Conservation (phyloP, 768 basidiomycete genomes). For the Suillus luteus region DNA sequence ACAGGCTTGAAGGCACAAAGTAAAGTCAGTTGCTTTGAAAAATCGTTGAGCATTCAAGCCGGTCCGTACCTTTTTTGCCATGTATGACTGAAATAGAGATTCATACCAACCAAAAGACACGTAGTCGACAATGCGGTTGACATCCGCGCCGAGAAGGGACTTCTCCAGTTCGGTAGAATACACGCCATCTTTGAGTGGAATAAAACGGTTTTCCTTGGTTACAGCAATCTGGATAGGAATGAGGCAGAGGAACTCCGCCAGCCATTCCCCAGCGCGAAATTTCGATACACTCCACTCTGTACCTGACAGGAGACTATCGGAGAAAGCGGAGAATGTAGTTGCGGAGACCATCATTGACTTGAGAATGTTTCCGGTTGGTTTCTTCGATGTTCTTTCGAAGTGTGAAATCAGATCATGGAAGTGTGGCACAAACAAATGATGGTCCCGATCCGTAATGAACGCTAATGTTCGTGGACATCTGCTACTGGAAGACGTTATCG, state of each 20-base stretch:
- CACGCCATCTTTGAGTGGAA: slow-evolving; percentile 61
- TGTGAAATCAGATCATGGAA: slow-evolving; percentile 46
- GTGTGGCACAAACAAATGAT: slow-evolving; percentile 40
- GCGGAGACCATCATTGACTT: slow-evolving; percentile 39
- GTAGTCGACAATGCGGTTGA: slow-evolving; percentile 54
- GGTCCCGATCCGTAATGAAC: slow-evolving; percentile 45
- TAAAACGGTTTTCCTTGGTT: slow-evolving; percentile 58
- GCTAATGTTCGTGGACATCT: slow-evolving; percentile 38
- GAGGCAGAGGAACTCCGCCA: slow-evolving; percentile 59
- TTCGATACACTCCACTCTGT: slow-evolving; percentile 35
- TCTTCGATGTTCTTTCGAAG: slow-evolving; percentile 53
- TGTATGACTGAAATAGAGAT: slow-evolving; percentile 61
- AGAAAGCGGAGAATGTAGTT: slow-evolving; percentile 32
- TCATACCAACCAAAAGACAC: slow-evolving; percentile 68
- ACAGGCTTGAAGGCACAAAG: slow-evolving; percentile 44
- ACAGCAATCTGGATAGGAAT: slow-evolving; percentile 67
- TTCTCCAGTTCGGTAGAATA: slow-evolving; percentile 51
- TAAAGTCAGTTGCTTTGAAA: neutral
- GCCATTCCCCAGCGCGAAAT: slow-evolving; percentile 58
- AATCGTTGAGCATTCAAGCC: neutral
- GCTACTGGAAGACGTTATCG: slow-evolving; percentile 37
- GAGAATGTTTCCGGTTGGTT: slow-evolving; percentile 51
- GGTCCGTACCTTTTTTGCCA: slow-evolving; percentile 50
- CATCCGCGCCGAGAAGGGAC: slow-evolving; percentile 57
- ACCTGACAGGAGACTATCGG: slow-evolving; percentile 16